A percentile compares a stretch with the other conserved stretches of the same genome.
phyloP scores from a whole-genome alignment of 2,329 filamentous ascomycete genomes.

The Colletotrichum tamarilloi region DNA sequence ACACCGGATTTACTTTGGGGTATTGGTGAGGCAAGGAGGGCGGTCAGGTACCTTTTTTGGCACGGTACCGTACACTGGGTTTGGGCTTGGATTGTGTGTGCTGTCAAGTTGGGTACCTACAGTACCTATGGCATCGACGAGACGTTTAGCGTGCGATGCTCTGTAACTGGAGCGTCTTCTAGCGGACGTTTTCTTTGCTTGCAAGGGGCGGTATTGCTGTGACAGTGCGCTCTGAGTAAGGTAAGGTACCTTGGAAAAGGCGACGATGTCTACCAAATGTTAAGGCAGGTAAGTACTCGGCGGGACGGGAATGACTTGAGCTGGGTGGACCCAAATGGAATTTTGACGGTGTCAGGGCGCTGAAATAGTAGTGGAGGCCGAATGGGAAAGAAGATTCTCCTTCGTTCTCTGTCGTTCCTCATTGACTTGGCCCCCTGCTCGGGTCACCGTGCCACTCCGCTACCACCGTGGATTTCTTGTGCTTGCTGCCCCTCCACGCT shows the following conservation, averaged over 20 bases:
- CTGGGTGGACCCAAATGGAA: not conserved
- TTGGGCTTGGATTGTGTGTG: not conserved
- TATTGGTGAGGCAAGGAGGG: not conserved
- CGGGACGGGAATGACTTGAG: not conserved
- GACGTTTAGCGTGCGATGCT: not conserved
- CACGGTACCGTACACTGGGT: not conserved
- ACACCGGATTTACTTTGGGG: not conserved
- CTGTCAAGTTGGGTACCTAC: not conserved
- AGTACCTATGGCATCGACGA: not conserved
- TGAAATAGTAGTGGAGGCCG: conserved; percentile 33
- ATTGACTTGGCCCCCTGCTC: not conserved
- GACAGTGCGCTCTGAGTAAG: not conserved
- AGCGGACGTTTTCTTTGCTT: not conserved
- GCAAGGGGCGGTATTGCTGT: not conserved
- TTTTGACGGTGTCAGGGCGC: conserved; percentile 16
- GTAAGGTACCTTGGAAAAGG: not conserved
- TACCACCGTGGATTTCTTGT: not conserved
- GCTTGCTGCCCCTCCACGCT: not conserved
- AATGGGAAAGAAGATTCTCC: conserved; percentile 39
- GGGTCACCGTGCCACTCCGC: not conserved
- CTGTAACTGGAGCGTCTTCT: not conserved
- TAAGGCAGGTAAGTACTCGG: too few relatives aligned
- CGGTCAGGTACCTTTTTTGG: not conserved
- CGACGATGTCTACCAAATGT: not conserved
- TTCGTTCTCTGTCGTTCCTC: conserved; percentile 30